Evolutionary conservation across 331 rosid genomes (phyloP).

Genomic region (Phaseolus coccineus): DNA sequence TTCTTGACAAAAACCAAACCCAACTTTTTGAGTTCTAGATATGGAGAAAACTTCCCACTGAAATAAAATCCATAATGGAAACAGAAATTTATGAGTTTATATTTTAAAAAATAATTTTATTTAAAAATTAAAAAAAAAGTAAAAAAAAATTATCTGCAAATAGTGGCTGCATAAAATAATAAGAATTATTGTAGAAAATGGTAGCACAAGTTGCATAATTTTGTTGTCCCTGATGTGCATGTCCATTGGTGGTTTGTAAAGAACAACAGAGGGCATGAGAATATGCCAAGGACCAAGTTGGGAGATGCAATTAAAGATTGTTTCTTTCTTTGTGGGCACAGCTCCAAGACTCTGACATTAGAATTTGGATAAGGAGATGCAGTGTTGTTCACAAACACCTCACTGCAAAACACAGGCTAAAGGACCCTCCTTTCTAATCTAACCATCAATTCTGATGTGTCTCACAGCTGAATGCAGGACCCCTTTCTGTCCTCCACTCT

Average conservation of each 20-base stretch:
- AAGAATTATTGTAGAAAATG: neutral
- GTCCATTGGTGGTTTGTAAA: slow-evolving; percentile 42
- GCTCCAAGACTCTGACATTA: slow-evolving; percentile 9
- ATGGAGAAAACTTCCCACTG: no score
- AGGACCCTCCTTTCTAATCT: neutral
- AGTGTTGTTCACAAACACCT: neutral
- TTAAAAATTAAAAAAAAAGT: no score
- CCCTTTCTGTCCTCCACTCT: neutral
- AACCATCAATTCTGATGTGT: slow-evolving; percentile 25
- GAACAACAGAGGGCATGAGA: slow-evolving; percentile 2
- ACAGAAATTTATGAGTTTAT: no score
- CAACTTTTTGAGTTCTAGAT: slow-evolving; percentile 27
- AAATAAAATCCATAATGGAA: no score
- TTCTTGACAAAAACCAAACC: neutral
- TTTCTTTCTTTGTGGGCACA: slow-evolving; percentile 21
- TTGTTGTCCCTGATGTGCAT: slow-evolving; percentile 30
- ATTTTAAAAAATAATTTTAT: no score
- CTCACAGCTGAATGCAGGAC: slow-evolving; percentile 18
- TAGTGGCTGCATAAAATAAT: no score
- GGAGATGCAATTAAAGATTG: neutral
- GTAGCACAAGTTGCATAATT: slow-evolving; percentile 43
- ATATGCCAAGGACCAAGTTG: slow-evolving; percentile 53
- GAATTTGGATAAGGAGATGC: slow-evolving; percentile 33
- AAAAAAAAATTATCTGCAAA: no score
- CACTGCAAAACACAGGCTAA: slow-evolving; percentile 2